Conservation (phyloP, 1,139 yeast species). For the Casaregolazyma lundiana region DNA sequence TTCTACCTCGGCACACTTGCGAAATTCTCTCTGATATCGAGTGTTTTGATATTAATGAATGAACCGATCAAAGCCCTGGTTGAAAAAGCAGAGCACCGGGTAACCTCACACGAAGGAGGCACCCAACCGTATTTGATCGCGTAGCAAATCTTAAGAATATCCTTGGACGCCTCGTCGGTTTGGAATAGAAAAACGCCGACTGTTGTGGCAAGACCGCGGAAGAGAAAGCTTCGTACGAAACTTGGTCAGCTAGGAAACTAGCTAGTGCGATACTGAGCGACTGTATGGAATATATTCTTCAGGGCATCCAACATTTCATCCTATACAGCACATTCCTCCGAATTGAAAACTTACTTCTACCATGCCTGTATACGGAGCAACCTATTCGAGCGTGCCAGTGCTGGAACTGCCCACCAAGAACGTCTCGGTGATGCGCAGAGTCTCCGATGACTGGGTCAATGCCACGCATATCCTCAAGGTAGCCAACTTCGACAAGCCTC, state of each 20-base stretch:
- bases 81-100: no score
- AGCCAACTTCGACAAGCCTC: conserved; percentile 82
- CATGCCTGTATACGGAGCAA: conserved; percentile 29
- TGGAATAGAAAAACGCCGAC: neutral
- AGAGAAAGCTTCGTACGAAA: neutral
- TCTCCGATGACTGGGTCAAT: conserved; percentile 90
- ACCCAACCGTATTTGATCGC: neutral
- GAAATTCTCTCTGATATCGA: no score
- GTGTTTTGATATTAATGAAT: neutral
- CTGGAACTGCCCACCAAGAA: conserved; percentile 77
- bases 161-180: neutral
- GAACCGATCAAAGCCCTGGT: no score
- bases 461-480: conserved; percentile 93
- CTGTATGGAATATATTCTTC: no score
- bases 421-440: conserved; percentile 90
- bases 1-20: no score
- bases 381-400: conserved; percentile 57
- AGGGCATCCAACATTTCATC: no score
- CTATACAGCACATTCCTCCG: neutral
- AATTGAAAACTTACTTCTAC: neutral
- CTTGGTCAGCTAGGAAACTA: no score
- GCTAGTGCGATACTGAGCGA: no score
- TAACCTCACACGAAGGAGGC: neutral
- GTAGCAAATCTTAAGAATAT: neutral
- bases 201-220: neutral